A percentile compares a stretch with the other conserved stretches of the same genome.
phyloP scores from a whole-genome alignment of 768 basidiomycete species.

The Boletales sp. region DNA sequence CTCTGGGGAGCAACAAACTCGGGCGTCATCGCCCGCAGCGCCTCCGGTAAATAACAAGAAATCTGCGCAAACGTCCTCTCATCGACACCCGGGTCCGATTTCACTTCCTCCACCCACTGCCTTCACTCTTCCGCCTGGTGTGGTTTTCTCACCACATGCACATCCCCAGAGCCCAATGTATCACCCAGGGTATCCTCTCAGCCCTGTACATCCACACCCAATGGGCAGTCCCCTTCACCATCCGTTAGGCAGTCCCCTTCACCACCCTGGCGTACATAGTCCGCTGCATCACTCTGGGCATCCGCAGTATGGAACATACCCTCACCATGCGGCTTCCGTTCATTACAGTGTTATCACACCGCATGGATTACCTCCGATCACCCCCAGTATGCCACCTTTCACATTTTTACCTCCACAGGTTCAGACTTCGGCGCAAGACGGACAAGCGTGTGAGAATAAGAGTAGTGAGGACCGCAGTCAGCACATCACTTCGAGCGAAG shows the following conservation, averaged over 20 bases:
- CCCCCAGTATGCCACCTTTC: conserved; percentile 97
- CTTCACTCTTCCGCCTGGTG: conserved; percentile 39
- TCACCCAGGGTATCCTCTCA: conserved; percentile 34
- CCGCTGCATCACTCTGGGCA: conserved; percentile 29
- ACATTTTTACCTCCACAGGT: conserved; percentile 64
- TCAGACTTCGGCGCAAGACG: conserved; percentile 20
- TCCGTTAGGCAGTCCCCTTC: conserved; percentile 29
- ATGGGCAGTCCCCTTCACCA: conserved; percentile 39
- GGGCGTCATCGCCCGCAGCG: conserved; percentile 5
- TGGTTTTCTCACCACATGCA: conserved; percentile 31
- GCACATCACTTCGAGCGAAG: conserved; percentile 4
- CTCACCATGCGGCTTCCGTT: conserved; percentile 16
- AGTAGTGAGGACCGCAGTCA: conserved; percentile 2
- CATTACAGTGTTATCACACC: conserved; percentile 53
- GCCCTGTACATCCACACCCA: conserved; percentile 24
- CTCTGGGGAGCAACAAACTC: conserved; percentile 17
- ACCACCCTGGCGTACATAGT: conserved; percentile 31
- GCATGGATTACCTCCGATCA: conserved; percentile 86
- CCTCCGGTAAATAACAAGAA: conserved; percentile 15
- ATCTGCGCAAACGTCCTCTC: conserved; percentile 27
- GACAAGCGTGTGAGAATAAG: not conserved
- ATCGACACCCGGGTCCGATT: conserved; percentile 69
- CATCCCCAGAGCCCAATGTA: conserved; percentile 39
- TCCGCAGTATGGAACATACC: conserved; percentile 26
- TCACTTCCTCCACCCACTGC: conserved; percentile 58